Evolutionary conservation across 2,329 filamentous ascomycete species (phyloP).

Genomic region (Xylaria sp.): DNA sequence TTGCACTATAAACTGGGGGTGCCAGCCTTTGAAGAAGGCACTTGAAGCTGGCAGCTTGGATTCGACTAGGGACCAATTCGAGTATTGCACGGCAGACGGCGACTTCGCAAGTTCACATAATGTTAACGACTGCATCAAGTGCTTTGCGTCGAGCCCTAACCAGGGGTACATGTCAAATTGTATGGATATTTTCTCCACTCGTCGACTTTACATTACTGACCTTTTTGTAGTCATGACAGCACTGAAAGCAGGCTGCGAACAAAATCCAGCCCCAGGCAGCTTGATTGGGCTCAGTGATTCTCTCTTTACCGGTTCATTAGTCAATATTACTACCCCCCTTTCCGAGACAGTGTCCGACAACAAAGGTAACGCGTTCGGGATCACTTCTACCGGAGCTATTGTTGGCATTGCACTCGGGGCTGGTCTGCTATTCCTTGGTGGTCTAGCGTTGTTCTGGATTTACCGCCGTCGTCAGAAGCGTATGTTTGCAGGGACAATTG

Average conservation of each 20-base stretch:
- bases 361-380: conserved; percentile 40
- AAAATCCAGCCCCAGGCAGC: conserved; percentile 53
- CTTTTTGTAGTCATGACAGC: conserved; percentile 56
- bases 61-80: conserved; percentile 46
- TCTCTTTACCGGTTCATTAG: conserved; percentile 52
- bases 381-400: conserved; percentile 61
- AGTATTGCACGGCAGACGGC: conserved; percentile 56
- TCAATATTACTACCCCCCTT: conserved; percentile 55
- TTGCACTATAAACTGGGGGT: conserved; percentile 56
- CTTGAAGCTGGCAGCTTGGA: conserved; percentile 50
- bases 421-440: conserved; percentile 55
- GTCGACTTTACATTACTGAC: conserved; percentile 34
- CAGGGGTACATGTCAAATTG: conserved; percentile 62
- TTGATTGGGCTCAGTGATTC: conserved; percentile 55
- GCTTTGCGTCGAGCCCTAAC: conserved; percentile 54
- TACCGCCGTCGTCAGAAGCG: conserved; percentile 59
- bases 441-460: conserved; percentile 56
- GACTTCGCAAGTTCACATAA: conserved; percentile 47
- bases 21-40: conserved; percentile 53
- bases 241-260: conserved; percentile 59
- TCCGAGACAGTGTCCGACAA: conserved; percentile 40
- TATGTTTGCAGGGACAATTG: conserved; percentile 47
- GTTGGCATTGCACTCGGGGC: conserved; percentile 63
- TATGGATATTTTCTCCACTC: conserved; percentile 44
- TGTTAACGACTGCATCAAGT: conserved; percentile 54